Percentiles rank a stretch among this genome's conserved stretches.
Conservation (phyloP, 2,329 filamentous ascomycete genomes). For the Kalmusia sp. region DNA sequence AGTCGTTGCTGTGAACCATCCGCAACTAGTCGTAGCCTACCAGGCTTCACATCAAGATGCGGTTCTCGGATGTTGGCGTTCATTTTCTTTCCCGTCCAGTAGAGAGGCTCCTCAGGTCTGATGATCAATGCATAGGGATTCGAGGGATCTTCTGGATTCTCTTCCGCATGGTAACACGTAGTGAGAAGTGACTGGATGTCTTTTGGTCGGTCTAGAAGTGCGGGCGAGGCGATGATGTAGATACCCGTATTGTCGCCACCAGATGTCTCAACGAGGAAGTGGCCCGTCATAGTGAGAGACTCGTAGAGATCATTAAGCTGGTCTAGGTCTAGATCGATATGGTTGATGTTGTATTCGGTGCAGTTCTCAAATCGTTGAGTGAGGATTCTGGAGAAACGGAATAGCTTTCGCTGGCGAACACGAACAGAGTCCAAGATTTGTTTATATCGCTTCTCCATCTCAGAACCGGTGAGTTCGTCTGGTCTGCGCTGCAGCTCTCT, state of each 20-base stretch:
- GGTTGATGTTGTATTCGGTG: constrained; percentile 89
- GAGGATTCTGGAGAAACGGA: constrained; percentile 89
- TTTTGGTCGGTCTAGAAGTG: constrained; percentile 74
- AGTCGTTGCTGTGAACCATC: constrained; percentile 83
- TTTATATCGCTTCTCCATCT: constrained; percentile 98
- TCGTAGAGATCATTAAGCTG: constrained; percentile 80
- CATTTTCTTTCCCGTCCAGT: constrained; percentile 82
- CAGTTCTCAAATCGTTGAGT: constrained; percentile 96
- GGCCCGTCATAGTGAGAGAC: constrained; percentile 78
- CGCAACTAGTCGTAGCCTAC: constrained; percentile 86
- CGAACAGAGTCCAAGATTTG: constrained; percentile 93
- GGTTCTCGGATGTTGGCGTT: constrained; percentile 76
- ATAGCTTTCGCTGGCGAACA: constrained; percentile 93
- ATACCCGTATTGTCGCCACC: constrained; percentile 74
- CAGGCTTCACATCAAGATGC: constrained; percentile 82
- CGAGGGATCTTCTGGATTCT: constrained; percentile 72
- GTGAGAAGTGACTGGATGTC: constrained; percentile 88
- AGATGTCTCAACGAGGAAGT: constrained; percentile 81
- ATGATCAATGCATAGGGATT: constrained; percentile 88
- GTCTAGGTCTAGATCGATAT: constrained; percentile 70
- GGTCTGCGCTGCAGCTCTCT: constrained; percentile 84
- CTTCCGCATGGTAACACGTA: constrained; percentile 75
- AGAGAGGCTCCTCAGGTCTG: constrained; percentile 77
- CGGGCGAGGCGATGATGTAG: constrained; percentile 84
- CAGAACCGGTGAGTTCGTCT: constrained; percentile 76